Percentiles rank a stretch among this genome's conserved stretches.
Evolutionary conservation across 768 basidiomycete species (phyloP).

Genomic region (Termitomyces heimii): DNA sequence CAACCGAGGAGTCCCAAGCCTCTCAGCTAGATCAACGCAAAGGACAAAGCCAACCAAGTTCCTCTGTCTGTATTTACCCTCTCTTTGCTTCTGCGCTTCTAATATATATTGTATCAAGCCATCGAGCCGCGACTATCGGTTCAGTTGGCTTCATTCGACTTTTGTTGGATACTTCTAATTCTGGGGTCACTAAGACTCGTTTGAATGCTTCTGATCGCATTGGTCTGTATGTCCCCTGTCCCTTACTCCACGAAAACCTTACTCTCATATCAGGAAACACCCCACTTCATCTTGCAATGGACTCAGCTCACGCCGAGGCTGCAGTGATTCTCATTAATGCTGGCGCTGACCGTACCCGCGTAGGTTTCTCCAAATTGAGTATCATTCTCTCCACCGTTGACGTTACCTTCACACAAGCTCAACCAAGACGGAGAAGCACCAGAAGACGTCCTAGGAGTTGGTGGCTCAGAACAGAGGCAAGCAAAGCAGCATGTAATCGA

Average conservation of each 20-base stretch:
- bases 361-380: constrained; percentile 34
- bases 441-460: constrained; percentile 86
- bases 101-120: constrained; percentile 38
- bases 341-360: constrained; percentile 87
- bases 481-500: constrained; percentile 74
- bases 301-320: constrained; percentile 88
- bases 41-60: constrained; percentile 88
- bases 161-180: constrained; percentile 79
- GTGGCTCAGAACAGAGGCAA: constrained; percentile 81
- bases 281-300: constrained; percentile 95
- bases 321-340: constrained; percentile 91
- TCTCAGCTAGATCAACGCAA: constrained; percentile 76
- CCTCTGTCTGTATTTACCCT: constrained; percentile 58
- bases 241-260: constrained; percentile 5
- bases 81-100: constrained; percentile 18
- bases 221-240: constrained; percentile 36
- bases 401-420: constrained; percentile 38
- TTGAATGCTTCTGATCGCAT: constrained; percentile 83
- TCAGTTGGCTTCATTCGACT: constrained; percentile 85
- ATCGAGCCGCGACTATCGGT: constrained; percentile 95
- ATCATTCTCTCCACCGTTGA: constrained; percentile 8
- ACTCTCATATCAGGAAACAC: constrained; percentile 67
- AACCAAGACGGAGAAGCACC: constrained; percentile 85
- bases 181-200: constrained; percentile 60
- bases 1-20: constrained; percentile 24